A percentile compares a stretch with the other conserved stretches of the same genome.
Conservation (phyloP, 305 asterid genomes). For the Nicotiana rustica region DNA sequence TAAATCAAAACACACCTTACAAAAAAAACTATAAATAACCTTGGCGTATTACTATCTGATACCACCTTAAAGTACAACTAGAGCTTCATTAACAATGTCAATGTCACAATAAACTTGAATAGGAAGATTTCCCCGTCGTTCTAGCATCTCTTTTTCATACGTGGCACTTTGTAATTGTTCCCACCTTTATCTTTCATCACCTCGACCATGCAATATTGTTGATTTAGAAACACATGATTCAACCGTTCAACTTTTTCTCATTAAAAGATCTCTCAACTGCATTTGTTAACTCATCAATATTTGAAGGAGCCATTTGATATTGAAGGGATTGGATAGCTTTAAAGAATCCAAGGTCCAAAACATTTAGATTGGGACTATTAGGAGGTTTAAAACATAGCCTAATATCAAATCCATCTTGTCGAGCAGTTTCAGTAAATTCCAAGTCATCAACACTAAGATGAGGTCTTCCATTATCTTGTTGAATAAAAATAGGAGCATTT, state of each 20-base stretch:
- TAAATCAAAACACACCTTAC: not conserved
- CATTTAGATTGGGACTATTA: constrained; percentile 17
- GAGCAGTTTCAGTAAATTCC: constrained; percentile 9
- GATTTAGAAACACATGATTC: not conserved
- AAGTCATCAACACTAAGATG: not conserved
- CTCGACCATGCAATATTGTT: not conserved
- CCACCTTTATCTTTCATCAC: not conserved
- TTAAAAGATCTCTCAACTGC: not conserved
- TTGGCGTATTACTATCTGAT: not conserved
- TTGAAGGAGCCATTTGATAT: not conserved
- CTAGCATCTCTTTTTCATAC: not conserved
- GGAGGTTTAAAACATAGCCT: constrained; percentile 13
- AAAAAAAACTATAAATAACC: not conserved
- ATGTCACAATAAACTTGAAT: not conserved
- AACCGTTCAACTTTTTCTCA: not conserved
- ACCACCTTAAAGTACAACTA: not conserved
- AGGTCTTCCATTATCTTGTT: constrained; percentile 35
- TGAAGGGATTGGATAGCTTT: constrained; percentile 11
- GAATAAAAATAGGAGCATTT: not conserved
- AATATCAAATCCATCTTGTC: constrained; percentile 25
- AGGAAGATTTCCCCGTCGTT: not conserved
- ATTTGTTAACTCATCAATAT: not conserved
- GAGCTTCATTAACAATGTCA: not conserved
- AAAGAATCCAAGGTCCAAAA: not conserved
- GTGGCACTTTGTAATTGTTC: constrained; percentile 2